A percentile compares a stretch with the other conserved stretches of the same genome.
Evolutionary conservation across 2,329 filamentous ascomycete species (phyloP).

Genomic region (Colletotrichum horii): DNA sequence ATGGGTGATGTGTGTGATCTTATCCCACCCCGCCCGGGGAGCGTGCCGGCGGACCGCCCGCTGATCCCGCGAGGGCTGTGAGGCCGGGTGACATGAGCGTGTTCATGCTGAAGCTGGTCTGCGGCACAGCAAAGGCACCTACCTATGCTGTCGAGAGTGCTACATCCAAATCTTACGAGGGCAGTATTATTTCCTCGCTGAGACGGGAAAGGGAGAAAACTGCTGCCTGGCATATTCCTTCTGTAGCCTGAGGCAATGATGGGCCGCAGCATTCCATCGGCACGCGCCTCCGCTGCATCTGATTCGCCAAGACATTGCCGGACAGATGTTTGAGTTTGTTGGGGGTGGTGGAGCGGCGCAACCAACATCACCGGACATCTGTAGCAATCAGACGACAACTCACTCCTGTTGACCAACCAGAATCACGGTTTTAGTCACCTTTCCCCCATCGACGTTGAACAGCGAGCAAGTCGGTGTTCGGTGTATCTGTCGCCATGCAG

Average conservation of each 20-base stretch:
- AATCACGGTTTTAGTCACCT: background rate
- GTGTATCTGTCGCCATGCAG: background rate
- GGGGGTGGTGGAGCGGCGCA: background rate
- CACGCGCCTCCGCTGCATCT: background rate
- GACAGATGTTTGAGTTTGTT: background rate
- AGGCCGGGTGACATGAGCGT: background rate
- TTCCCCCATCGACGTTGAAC: background rate
- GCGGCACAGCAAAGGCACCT: background rate
- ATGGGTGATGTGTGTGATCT: rapidly evolving
- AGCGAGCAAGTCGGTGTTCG: background rate
- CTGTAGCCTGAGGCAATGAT: background rate
- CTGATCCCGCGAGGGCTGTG: background rate
- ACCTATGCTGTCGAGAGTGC: background rate
- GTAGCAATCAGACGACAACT: background rate
- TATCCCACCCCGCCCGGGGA: background rate
- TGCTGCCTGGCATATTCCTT: background rate
- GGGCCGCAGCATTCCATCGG: background rate
- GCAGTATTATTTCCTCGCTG: background rate
- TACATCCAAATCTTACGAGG: background rate
- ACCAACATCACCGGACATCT: background rate
- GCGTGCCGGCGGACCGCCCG: background rate
- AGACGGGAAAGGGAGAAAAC: background rate
- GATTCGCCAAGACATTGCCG: background rate
- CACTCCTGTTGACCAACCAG: background rate
- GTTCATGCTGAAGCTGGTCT: background rate